Evolutionary conservation across 495 filamentous ascomycete species (phyloP).

Genomic region (Wilcoxina mikolae): DNA sequence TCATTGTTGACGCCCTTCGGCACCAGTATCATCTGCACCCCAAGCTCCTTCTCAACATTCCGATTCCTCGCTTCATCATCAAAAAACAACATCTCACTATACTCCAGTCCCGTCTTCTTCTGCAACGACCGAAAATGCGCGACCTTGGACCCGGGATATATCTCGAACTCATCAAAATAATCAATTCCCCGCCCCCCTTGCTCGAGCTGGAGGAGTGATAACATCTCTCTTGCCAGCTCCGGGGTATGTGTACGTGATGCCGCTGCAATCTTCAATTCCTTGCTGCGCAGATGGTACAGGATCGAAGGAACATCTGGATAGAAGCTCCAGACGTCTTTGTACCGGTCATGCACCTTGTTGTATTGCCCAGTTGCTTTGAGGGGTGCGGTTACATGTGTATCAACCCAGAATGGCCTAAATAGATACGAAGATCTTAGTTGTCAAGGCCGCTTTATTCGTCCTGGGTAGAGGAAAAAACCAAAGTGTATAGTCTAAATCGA

Average conservation of each 20-base stretch:
- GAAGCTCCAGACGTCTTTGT: slow-evolving; percentile 1
- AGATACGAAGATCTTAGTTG: not conserved
- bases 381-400: slow-evolving; percentile 76
- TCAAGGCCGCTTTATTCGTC: too few relatives aligned
- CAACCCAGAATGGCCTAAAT: slow-evolving; percentile 72
- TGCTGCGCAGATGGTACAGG: slow-evolving; percentile 43
- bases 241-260: slow-evolving; percentile 75
- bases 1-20: slow-evolving; percentile 61
- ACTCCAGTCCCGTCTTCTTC: slow-evolving; percentile 49
- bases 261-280: slow-evolving; percentile 50
- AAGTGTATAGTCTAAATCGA: slow-evolving; percentile 93
- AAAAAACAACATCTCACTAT: slow-evolving; percentile 87
- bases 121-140: slow-evolving; percentile 64
- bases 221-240: slow-evolving; percentile 64
- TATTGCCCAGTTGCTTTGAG: slow-evolving; percentile 42
- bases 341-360: slow-evolving; percentile 33
- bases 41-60: slow-evolving; percentile 65
- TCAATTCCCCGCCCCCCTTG: slow-evolving; percentile 43
- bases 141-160: slow-evolving; percentile 77
- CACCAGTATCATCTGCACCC: slow-evolving; percentile 71
- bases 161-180: slow-evolving; percentile 75
- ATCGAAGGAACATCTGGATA: slow-evolving; percentile 64
- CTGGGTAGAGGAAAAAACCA: slow-evolving; percentile 34
- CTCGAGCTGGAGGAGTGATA: slow-evolving; percentile 52
- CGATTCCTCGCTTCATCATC: slow-evolving; percentile 81